These are phyloP conservation scores for Cercospora beticola DNA, from an alignment of 2,329 filamentous ascomycete species.

Conservation along the genomic window DNA sequence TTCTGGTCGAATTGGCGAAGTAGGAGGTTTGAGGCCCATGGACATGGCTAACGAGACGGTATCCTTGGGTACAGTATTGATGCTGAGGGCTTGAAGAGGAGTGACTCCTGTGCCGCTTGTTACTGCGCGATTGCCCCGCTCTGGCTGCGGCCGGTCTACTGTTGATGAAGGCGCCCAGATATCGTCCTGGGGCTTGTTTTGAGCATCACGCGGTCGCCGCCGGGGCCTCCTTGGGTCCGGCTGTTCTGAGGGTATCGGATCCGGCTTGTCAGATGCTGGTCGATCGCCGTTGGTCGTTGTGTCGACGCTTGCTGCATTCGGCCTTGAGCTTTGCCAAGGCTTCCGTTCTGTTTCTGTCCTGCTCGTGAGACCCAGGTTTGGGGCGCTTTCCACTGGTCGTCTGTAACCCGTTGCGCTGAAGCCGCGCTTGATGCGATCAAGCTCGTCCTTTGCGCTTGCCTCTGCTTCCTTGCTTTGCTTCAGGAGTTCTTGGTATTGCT, in stretches of 20 bases:
- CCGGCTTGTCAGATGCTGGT: neutral
- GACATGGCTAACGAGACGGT: slow-evolving; percentile 18
- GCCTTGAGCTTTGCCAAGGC: neutral
- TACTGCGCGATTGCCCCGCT: slow-evolving; percentile 23
- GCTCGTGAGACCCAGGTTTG: neutral
- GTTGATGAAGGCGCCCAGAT: slow-evolving; percentile 32
- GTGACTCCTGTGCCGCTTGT: slow-evolving; percentile 31
- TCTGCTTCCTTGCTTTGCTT: slow-evolving; percentile 10
- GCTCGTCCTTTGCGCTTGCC: slow-evolving; percentile 13
- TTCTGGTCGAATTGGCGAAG: slow-evolving; percentile 17
- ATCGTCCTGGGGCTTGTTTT: slow-evolving; percentile 23
- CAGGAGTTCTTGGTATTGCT: slow-evolving; percentile 41
- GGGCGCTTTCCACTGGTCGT: slow-evolving; percentile 1
- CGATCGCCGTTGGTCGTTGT: neutral
- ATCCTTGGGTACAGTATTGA: slow-evolving; percentile 30
- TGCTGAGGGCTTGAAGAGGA: slow-evolving; percentile 32
- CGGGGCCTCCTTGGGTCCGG: neutral
- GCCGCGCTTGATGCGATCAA: slow-evolving; percentile 16
- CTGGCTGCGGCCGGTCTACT: slow-evolving; percentile 11
- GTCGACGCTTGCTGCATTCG: neutral
- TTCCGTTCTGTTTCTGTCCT: slow-evolving; percentile 8
- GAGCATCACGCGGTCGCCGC: slow-evolving; percentile 12
- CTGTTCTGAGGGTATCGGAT: neutral
- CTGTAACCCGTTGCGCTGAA: slow-evolving; percentile 15
- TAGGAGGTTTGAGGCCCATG: slow-evolving; percentile 24